These are phyloP conservation scores for Rhizomucor miehei DNA, from an alignment of 371 early-diverging fungal species.

Conservation along the genomic window DNA sequence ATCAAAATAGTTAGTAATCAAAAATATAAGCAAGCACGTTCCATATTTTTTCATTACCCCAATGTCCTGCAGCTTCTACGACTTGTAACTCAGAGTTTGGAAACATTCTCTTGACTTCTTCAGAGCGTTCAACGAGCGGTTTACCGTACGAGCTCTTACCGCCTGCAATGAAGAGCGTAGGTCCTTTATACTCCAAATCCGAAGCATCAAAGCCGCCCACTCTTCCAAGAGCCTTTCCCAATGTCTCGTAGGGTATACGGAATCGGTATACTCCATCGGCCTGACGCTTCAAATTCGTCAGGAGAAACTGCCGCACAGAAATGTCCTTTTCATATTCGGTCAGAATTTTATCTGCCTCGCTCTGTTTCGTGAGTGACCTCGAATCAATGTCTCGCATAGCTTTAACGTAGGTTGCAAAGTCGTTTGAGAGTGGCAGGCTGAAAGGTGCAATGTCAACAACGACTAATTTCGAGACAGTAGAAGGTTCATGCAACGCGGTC, in stretches of 20 bases:
- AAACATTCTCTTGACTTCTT: constrained; percentile 59
- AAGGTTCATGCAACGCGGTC: constrained; percentile 60
- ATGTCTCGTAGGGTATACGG: constrained; percentile 69
- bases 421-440: constrained; percentile 41
- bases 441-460: constrained; percentile 89
- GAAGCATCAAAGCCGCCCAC: constrained; percentile 58
- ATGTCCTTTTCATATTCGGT: constrained; percentile 51
- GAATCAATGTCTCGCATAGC: constrained; percentile 71
- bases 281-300: constrained; percentile 81
- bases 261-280: constrained; percentile 49
- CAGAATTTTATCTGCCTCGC: constrained; percentile 75
- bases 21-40: not conserved
- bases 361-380: constrained; percentile 51
- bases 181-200: constrained; percentile 40
- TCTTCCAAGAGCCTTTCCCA: constrained; percentile 54
- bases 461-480: constrained; percentile 62
- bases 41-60: constrained; percentile 52
- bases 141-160: constrained; percentile 62
- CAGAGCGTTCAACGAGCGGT: constrained; percentile 36
- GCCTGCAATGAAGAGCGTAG: constrained; percentile 83
- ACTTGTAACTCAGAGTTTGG: constrained; percentile 59
- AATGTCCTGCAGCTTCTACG: constrained; percentile 78
- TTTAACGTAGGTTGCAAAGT: constrained; percentile 59
- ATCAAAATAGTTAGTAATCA: no score
- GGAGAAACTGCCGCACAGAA: constrained; percentile 78